phyloP scores from a whole-genome alignment of 345 rosid genomes.

The Arabidopsis thaliana region TAIR10.1 NC_003074.8:9106501-9107000 shows the following conservation, averaged over 20 bases:
- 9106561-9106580: not conserved
- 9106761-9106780: not conserved
- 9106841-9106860: not conserved
- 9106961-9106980: not conserved
- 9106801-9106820: not conserved
- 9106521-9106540: not conserved
- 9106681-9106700: not conserved
- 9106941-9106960: too few relatives aligned
- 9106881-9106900: too few relatives aligned
- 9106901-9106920: too few relatives aligned
- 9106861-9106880: not conserved
- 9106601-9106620: not conserved
- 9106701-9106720: not conserved
- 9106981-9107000: not conserved
- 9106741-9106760: not conserved
- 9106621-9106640: not conserved
- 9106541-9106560: not conserved
- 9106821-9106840: not conserved
- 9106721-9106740: not conserved
- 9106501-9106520: not conserved
- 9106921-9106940: too few relatives aligned
- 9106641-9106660: not conserved
- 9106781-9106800: accelerated
- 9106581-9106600: not conserved
- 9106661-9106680: not conserved